phyloP scores from a whole-genome alignment of 192 early-diverging fungal genomes.

The Entomortierella parvispora region DNA sequence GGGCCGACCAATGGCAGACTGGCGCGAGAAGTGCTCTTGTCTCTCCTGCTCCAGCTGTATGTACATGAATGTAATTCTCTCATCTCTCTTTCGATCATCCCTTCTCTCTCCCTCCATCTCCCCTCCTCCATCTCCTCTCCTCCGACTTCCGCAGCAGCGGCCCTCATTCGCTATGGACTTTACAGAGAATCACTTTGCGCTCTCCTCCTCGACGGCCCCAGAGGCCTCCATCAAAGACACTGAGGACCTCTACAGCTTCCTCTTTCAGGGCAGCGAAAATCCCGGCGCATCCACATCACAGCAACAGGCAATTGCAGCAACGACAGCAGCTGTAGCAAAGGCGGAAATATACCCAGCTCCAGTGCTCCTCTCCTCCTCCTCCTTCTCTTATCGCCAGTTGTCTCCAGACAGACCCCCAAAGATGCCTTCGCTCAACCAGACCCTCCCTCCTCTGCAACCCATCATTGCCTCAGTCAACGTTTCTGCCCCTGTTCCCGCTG shows the following conservation, averaged over 20 bases:
- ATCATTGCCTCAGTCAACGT: background rate
- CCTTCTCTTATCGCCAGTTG: conserved; percentile 23
- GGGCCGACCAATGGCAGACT: too few species aligned
- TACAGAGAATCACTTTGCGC: background rate
- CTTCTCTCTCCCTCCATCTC: background rate
- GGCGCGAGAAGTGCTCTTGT: too few species aligned
- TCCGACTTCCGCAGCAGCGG: background rate
- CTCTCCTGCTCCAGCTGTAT: too few species aligned
- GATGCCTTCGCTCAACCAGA: background rate
- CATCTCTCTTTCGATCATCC: too few species aligned
- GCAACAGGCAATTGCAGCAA: background rate
- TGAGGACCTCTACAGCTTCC: background rate
- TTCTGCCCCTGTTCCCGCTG: background rate
- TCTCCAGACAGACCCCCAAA: conserved; percentile 15
- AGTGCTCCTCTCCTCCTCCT: conserved; percentile 8
- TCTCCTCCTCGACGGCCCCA: background rate
- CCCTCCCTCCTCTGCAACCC: background rate
- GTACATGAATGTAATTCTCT: too few species aligned
- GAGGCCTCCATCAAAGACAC: background rate
- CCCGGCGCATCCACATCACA: background rate
- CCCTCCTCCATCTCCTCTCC: background rate
- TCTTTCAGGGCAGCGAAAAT: conserved; percentile 1
- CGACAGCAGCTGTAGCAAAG: too few species aligned
- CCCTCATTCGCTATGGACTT: conserved; percentile 1
- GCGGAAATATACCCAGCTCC: background rate